Evolutionary conservation across 106 monocot species (phyloP), one percentile per base, ranked within the genome.

Genomic region (Posidonia australis): DNA sequence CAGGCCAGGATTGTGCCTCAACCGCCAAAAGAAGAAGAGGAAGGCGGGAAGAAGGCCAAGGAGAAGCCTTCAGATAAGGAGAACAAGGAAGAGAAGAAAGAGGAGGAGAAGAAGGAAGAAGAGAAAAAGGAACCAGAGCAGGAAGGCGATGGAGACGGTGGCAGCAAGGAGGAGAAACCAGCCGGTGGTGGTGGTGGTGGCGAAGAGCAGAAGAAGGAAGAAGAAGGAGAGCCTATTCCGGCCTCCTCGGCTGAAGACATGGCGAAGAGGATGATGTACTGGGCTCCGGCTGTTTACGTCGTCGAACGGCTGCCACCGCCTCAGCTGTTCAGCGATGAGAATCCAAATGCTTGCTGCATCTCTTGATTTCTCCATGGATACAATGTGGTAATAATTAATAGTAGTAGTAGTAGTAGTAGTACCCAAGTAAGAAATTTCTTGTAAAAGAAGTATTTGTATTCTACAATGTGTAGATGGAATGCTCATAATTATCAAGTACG

Each of bases 311-410:
- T 62, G 52, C 77, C 56, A 3, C 82, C 88, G n/a, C 89, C 93
- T 1, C 93, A 93, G 68, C 20, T 89, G 17, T 93, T 93, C 75
- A 93, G 93, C 23, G 93, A 93, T 32, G 93, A 93, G 83, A 93
- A 93, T 25, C 93, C 93, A 5, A 93, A 93, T 73, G 93, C 93
- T 3, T 93, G 93, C 42, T 85, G 71, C 77, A 86, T 93, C 41
- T 82, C 82, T 20, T 89, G 73, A 74, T 44, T 63, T 24, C 54
- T 26, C 6, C 3, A 49, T 5, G 16, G 19, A 19, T 49, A 49
- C 49, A 48, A 4, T 48, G n/a, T 14, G 9, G 49, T 49, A 49
- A n/a, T n/a, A n/a, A n/a, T n/a, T n/a, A n/a, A n/a, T n/a, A n/a
- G n/a, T n/a, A n/a, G n/a, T n/a, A n/a, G n/a, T n/a, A n/a, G n/a